Evolutionary conservation across 345 rosid species (phyloP).

Genomic region (Brassica carinata): DNA sequence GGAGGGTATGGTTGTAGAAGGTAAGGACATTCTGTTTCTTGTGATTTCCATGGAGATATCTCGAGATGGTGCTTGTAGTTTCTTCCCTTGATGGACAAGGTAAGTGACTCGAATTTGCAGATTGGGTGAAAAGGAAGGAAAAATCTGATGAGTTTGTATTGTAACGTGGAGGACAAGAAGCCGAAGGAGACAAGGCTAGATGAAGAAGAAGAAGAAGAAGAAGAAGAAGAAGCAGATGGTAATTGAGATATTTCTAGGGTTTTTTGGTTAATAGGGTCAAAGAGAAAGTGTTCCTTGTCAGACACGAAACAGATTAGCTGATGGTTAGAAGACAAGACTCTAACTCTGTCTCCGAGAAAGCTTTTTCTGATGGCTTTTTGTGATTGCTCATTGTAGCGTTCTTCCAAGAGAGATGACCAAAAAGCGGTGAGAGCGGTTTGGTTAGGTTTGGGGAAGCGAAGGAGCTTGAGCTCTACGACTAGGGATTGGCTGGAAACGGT

Average conservation of each 20-base stretch:
- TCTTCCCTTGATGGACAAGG: neutral
- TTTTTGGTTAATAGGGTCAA: slow-evolving; percentile 27
- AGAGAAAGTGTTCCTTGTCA: slow-evolving; percentile 17
- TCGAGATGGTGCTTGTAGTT: slow-evolving; percentile 10
- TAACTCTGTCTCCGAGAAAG: slow-evolving; percentile 22
- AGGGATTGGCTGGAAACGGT: neutral
- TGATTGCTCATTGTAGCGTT: neutral
- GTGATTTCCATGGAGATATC: slow-evolving; percentile 28
- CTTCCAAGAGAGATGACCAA: neutral
- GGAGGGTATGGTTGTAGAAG: slow-evolving; percentile 28
- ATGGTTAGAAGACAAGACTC: slow-evolving; percentile 29
- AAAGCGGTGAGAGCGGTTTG: neutral
- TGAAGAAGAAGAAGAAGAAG: neutral
- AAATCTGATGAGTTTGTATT: slow-evolving; percentile 30
- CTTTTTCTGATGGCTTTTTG: slow-evolving; percentile 22
- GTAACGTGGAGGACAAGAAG: slow-evolving; percentile 17
- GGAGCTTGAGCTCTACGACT: slow-evolving; percentile 18
- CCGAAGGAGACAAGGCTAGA: slow-evolving; percentile 24
- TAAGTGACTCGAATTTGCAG: slow-evolving; percentile 33
- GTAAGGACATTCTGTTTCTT: slow-evolving; percentile 27
- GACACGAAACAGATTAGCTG: slow-evolving; percentile 29
- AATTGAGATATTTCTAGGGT: slow-evolving; percentile 22
- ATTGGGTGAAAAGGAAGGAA: slow-evolving; percentile 11
- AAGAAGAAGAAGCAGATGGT: neutral
- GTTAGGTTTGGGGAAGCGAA: slow-evolving; percentile 18